Conservation (phyloP, 31 red algal species). For the Asparagopsis taxiformis region DNA sequence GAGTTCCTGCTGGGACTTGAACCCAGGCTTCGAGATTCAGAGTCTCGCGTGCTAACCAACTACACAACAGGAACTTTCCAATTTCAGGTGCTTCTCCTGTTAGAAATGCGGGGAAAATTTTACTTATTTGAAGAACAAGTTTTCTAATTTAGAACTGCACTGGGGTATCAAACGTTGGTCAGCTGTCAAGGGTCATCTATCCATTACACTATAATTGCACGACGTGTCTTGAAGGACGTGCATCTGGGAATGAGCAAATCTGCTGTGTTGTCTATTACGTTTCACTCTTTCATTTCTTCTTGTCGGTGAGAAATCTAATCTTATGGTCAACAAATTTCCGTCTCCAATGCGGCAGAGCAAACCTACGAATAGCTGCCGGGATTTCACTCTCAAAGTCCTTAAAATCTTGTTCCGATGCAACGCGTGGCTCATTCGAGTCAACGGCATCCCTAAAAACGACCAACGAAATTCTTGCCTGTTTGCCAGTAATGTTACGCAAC, state of each 20-base stretch:
- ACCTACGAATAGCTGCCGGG: slow-evolving; percentile 38
- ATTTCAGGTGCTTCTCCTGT: no score
- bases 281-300: no score
- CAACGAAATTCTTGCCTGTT: slow-evolving; percentile 49
- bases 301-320: slow-evolving; percentile 29
- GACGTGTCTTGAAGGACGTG: no score
- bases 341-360: slow-evolving; percentile 52
- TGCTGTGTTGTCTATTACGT: no score
- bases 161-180: no score
- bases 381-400: slow-evolving; percentile 36
- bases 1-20: slow-evolving; percentile 90
- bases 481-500: slow-evolving; percentile 32
- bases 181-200: no score
- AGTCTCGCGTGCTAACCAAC: slow-evolving; percentile 95
- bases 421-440: slow-evolving; percentile 11
- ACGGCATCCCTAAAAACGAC: slow-evolving; percentile 53
- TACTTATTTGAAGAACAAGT: no score
- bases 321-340: slow-evolving; percentile 31
- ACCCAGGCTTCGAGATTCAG: slow-evolving; percentile 93
- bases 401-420: slow-evolving; percentile 21
- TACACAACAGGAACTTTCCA: slow-evolving; percentile 79
- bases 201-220: no score
- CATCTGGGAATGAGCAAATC: no score
- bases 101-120: no score
- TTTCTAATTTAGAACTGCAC: no score